A percentile compares a stretch with the other conserved stretches of the same genome.
Conservation (phyloP, 2,329 filamentous ascomycete species). For the Hirsutella minnesotensis region DNA sequence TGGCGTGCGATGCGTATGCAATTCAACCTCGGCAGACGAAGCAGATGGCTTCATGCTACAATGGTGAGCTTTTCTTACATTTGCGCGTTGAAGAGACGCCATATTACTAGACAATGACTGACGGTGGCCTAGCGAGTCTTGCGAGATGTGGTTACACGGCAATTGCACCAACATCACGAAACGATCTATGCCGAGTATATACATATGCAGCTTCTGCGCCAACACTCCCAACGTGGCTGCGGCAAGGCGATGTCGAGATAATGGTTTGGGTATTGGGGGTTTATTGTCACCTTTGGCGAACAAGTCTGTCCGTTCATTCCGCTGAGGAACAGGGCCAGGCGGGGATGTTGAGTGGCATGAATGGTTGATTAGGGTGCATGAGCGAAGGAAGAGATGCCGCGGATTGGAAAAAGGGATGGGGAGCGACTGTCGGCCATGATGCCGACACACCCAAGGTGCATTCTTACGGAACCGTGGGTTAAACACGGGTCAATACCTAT, state of each 20-base stretch:
- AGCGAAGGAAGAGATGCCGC: too few relatives aligned
- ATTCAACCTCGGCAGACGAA: slow-evolving; percentile 28
- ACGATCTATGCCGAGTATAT: slow-evolving; percentile 45
- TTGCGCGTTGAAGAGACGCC: neutral
- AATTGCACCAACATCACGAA: slow-evolving; percentile 48
- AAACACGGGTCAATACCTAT: too few relatives aligned
- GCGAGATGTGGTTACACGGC: slow-evolving; percentile 55
- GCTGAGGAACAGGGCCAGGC: slow-evolving; percentile 15
- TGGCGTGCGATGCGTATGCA: slow-evolving; percentile 46
- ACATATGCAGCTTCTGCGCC: slow-evolving; percentile 52
- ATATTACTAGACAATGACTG: neutral
- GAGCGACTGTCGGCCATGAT: too few relatives aligned
- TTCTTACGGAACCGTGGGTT: too few relatives aligned
- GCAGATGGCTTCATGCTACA: slow-evolving; percentile 48
- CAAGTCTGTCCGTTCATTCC: slow-evolving; percentile 30
- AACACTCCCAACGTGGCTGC: slow-evolving; percentile 44
- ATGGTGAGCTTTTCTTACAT: slow-evolving; percentile 36
- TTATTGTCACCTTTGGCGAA: slow-evolving; percentile 27
- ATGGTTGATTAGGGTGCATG: too few relatives aligned
- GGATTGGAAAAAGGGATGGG: neutral
- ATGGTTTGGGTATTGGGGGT: slow-evolving; percentile 19
- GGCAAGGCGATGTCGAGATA: slow-evolving; percentile 31
- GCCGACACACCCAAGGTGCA: too few relatives aligned
- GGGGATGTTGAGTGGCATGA: neutral
- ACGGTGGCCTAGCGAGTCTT: slow-evolving; percentile 40